These are phyloP conservation scores for Fusarium guadeloupense DNA, from an alignment of 2,329 filamentous ascomycete genomes.

Conservation along the genomic window DNA sequence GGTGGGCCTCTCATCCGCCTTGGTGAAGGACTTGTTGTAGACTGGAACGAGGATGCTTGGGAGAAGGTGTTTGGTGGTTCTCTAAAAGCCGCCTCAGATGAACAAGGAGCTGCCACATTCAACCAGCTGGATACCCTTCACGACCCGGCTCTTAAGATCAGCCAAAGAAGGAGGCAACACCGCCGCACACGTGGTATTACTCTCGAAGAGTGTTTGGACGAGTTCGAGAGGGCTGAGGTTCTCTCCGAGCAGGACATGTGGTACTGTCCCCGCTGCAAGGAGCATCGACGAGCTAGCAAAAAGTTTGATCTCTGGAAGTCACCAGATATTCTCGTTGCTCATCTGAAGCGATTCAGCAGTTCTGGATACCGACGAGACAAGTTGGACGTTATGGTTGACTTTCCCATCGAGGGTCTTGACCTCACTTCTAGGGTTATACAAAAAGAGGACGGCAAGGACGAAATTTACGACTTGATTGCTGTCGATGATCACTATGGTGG, in stretches of 20 bases:
- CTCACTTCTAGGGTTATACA: slow-evolving; percentile 81
- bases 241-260: slow-evolving; percentile 95
- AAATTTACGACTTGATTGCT: slow-evolving; percentile 92
- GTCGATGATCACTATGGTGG: slow-evolving; percentile 97
- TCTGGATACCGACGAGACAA: slow-evolving; percentile 86
- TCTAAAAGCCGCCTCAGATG: slow-evolving; percentile 48
- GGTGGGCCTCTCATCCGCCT: slow-evolving; percentile 76
- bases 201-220: slow-evolving; percentile 89
- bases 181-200: slow-evolving; percentile 71
- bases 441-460: slow-evolving; percentile 80
- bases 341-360: slow-evolving; percentile 94
- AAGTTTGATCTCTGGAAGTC: slow-evolving; percentile 98
- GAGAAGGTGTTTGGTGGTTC: slow-evolving; percentile 73
- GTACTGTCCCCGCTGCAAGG: slow-evolving; percentile 97
- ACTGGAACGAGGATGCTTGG: slow-evolving; percentile 79
- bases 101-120: slow-evolving; percentile 70
- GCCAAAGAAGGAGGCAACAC: slow-evolving; percentile 70
- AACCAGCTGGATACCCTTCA: slow-evolving; percentile 61
- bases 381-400: slow-evolving; percentile 89
- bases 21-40: slow-evolving; percentile 85
- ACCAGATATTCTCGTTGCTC: slow-evolving; percentile 92
- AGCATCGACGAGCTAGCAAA: slow-evolving; percentile 90
- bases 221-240: slow-evolving; percentile 93
- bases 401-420: slow-evolving; percentile 88
- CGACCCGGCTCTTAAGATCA: slow-evolving; percentile 71